These are phyloP conservation scores for Venturia pyrina DNA, from an alignment of 2,329 filamentous ascomycete genomes.

Conservation along the genomic window DNA sequence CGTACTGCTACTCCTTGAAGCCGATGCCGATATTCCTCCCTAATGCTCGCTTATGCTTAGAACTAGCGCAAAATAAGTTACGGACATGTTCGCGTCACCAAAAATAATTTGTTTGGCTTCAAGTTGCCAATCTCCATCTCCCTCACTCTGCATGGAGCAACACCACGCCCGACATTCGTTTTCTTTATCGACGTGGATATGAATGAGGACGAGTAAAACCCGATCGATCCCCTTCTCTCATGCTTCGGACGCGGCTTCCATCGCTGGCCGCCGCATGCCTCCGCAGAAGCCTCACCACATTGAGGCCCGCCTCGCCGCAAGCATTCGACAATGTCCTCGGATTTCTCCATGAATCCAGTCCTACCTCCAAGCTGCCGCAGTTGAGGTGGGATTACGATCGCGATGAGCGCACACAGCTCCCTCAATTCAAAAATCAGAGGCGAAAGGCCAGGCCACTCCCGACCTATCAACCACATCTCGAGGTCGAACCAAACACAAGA, in stretches of 20 bases:
- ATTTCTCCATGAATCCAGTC: neutral
- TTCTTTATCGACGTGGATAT: neutral
- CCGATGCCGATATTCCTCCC: neutral
- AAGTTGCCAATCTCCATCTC: neutral
- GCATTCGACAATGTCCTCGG: neutral
- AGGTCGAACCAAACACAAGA: neutral
- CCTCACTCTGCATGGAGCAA: neutral
- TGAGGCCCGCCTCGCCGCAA: neutral
- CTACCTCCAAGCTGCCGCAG: neutral
- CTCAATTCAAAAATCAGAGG: neutral
- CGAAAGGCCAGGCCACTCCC: neutral
- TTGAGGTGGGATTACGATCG: constrained; percentile 2
- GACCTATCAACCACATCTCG: neutral
- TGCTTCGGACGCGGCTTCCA: neutral
- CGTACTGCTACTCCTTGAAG: too few relatives aligned
- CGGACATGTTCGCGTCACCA: neutral
- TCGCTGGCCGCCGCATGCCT: neutral
- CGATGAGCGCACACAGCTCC: neutral
- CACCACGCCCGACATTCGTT: neutral
- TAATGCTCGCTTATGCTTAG: neutral
- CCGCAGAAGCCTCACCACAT: neutral
- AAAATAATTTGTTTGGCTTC: neutral
- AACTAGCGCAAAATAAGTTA: neutral
- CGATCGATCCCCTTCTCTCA: neutral
- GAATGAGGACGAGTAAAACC: neutral